Evolutionary conservation across 306 rosid species (phyloP), one percentile per base, ranked within the genome.

Genomic region (Acacia melanoxylon): DNA sequence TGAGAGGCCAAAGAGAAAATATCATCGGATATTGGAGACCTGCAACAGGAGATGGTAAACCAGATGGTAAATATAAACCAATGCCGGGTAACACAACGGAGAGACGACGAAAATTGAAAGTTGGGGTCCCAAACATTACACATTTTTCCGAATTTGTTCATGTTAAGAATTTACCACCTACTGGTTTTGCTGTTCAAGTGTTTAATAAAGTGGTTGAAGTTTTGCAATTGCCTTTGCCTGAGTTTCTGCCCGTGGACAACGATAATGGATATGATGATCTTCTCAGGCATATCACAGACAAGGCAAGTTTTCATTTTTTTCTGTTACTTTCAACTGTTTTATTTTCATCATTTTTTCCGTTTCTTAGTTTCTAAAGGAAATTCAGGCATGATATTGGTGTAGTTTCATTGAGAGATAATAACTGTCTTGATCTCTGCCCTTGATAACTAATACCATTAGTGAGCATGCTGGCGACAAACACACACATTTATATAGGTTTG

Each of bases 11-110:
- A 63, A 62, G 10, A 2, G 83, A 86, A 72, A 79, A 61, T 8
- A 15, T 68, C 24, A 44, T 88, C 35, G 88, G 91, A 12, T 56
- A 33, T 35, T 88, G 91, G 89, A 72, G 11, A 2, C 51, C 51
- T 5, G 5, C 76, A n/a, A 49, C 42, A 1, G 87, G 84, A 17
- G 1, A 0, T 5, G 24, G 3, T 20, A 22, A 52, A 19, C 6
- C 7, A 5, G 1, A 5, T 4, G 54, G 58, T 51, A 16, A 16
- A 51, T 15, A 51, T 8, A 51, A 48, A 13, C 19, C 16, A 16
- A 16, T 22, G 59, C 59, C 22, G 1, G 24, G 59, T 52, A 19
- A 52, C 59, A 52, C 33, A 29, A 1, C 1, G 0, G 29, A 27
- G 29, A 27, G 29, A 0, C 0, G 29, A 1, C 29, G 1, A 27